Evolutionary conservation across 2,329 filamentous ascomycete species (phyloP), one percentile per base, ranked within the genome.

Genomic region (Colletotrichum higginsianum): DNA sequence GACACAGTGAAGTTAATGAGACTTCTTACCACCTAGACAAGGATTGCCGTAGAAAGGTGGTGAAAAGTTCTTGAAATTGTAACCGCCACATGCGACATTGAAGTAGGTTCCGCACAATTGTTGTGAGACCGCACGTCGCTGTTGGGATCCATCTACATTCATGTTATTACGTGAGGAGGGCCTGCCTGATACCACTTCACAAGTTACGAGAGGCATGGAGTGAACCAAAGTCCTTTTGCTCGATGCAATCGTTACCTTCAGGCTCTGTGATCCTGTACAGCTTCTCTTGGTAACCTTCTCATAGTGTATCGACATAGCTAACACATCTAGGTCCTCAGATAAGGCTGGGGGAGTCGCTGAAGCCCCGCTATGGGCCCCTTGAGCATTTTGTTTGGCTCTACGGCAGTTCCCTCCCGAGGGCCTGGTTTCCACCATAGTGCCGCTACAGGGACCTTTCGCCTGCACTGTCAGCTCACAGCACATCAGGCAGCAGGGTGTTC

Each of bases 401-500:
- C 18, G 18, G 53, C 18, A 56, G 30, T 55, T 55, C 16, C 9
- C 18, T 55, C 52, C 18, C 23, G 5, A 53, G 11, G 47, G 47
- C 21, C 23, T 35, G 26, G 0, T 18, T 23, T 26, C 21, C 18
- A 26, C 50, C n/a, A 11, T 30, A 55, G 52, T 6, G n/a, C 26
- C 13, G 4, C 18, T 57, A 42, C 53, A 42, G 55, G 13, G 38
- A 18, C 35, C 9, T 18, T 46, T 42, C 44, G 4, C 18, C 60
- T 15, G 21, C 47, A 52, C 47, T 38, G 46, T 52, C 18, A 11
- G 13, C 13, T 42, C 8, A 49, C 11, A 35, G 44, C 23, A 52
- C n/a, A 18, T 23, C 16, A 62, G 35, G 46, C 47, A 61, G 30
- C 60, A 62, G 35, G 18, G 30, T 21, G 26, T 40, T 35, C 60